Conservation (phyloP, 1,284 basidiomycete genomes). For the Tylopilus microsporus region DNA sequence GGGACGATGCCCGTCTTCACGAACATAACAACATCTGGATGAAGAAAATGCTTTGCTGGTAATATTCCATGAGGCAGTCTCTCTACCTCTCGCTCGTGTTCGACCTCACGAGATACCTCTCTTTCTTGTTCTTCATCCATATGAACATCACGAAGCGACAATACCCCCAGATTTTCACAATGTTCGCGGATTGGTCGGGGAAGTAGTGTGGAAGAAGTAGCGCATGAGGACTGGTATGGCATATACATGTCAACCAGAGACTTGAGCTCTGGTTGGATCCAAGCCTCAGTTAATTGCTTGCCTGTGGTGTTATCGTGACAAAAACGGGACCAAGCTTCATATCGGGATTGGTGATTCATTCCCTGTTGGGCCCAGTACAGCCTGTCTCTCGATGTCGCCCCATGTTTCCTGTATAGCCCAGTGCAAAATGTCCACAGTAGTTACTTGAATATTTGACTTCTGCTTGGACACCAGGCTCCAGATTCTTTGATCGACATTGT, state of each 20-base stretch:
- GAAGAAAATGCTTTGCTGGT: constrained; percentile 24
- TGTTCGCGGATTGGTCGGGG: constrained; percentile 24
- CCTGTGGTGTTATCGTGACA: not conserved
- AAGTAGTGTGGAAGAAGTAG: not conserved
- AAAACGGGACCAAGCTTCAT: constrained; percentile 30
- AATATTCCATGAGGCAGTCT: constrained; percentile 24
- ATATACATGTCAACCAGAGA: not conserved
- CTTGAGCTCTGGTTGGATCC: constrained; percentile 40
- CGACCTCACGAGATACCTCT: constrained; percentile 43
- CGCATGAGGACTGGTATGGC: not conserved
- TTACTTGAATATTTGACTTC: not conserved
- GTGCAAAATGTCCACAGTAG: constrained; percentile 35
- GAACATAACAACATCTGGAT: constrained; percentile 24
- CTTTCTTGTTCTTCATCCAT: constrained; percentile 50
- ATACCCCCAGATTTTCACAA: constrained; percentile 29
- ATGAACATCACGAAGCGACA: constrained; percentile 10
- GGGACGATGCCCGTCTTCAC: constrained; percentile 21
- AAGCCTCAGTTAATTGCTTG: constrained; percentile 24
- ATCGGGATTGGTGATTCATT: constrained; percentile 35
- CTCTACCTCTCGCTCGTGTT: constrained; percentile 39
- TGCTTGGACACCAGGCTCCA: constrained; percentile 23
- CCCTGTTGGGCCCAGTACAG: constrained; percentile 50
- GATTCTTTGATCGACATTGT: constrained; percentile 42
- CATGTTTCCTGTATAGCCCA: constrained; percentile 49
- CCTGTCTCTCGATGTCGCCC: constrained; percentile 36